These are phyloP conservation scores for Serendipita sp. DNA, from an alignment of 768 basidiomycete genomes.

Conservation along the genomic window DNA sequence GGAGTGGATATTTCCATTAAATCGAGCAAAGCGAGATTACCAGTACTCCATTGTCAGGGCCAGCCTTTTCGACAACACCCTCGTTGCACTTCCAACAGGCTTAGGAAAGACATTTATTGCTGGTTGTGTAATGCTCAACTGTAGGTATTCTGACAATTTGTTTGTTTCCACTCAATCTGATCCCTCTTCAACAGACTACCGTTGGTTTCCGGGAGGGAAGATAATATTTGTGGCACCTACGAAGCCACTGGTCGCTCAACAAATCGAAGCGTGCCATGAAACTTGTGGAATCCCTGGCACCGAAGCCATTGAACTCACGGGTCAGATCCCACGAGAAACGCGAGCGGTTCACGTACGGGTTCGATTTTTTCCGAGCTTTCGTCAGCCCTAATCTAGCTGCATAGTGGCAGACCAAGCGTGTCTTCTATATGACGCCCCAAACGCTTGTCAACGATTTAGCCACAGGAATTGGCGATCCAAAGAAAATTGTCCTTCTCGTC, in stretches of 20 bases:
- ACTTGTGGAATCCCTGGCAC: slow-evolving; percentile 83
- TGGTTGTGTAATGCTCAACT: slow-evolving; percentile 91
- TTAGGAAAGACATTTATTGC: slow-evolving; percentile 98
- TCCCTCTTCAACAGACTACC: slow-evolving; percentile 42
- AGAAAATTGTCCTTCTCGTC: slow-evolving; percentile 73
- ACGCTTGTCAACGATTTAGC: slow-evolving; percentile 78
- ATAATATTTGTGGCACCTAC: slow-evolving; percentile 93
- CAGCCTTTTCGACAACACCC: slow-evolving; percentile 80
- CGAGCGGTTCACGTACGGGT: slow-evolving; percentile 45
- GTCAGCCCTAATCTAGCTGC: slow-evolving; percentile 4
- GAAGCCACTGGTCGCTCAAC: slow-evolving; percentile 90
- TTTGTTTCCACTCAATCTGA: not conserved
- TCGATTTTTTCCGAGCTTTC: slow-evolving; percentile 11
- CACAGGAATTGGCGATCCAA: slow-evolving; percentile 55
- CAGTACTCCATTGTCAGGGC: slow-evolving; percentile 84
- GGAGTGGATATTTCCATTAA: slow-evolving; percentile 87
- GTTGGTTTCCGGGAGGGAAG: slow-evolving; percentile 86
- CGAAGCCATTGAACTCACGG: slow-evolving; percentile 79
- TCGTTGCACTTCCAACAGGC: slow-evolving; percentile 90
- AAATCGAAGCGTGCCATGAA: slow-evolving; percentile 83
- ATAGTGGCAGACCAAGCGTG: slow-evolving; percentile 68
- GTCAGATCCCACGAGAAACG: slow-evolving; percentile 38
- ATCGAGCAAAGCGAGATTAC: slow-evolving; percentile 77
- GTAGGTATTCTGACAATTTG: slow-evolving; percentile 27
- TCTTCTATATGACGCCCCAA: slow-evolving; percentile 95